These are phyloP conservation scores for Cordyceps tenuipes DNA, from an alignment of 2,329 filamentous ascomycete species.

Conservation along the genomic window DNA sequence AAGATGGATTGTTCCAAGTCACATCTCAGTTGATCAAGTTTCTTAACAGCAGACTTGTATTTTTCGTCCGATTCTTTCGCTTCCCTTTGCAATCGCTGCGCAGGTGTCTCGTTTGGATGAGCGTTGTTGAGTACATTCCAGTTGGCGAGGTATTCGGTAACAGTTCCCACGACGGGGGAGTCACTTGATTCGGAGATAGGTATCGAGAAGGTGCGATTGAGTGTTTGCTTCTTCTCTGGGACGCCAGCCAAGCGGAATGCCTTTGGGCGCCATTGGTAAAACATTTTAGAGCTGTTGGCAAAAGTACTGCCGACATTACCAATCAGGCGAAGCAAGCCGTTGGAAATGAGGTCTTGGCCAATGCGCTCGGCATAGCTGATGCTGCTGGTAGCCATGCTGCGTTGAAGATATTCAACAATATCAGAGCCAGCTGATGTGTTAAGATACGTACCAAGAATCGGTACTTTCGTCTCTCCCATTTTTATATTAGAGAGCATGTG, in stretches of 20 bases:
- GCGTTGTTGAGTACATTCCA: conserved; percentile 84
- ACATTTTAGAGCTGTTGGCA: conserved; percentile 94
- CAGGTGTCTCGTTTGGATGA: conserved; percentile 87
- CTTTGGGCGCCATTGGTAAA: conserved; percentile 93
- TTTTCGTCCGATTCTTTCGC: conserved; percentile 84
- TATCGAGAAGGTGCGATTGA: conserved; percentile 68
- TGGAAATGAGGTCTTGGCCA: conserved; percentile 81
- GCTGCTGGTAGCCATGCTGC: conserved; percentile 73
- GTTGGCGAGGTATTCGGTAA: conserved; percentile 81
- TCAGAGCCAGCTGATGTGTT: conserved; percentile 89
- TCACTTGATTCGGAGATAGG: conserved; percentile 51
- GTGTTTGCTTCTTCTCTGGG: conserved; percentile 72
- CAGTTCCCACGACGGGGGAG: conserved; percentile 71
- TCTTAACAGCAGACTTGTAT: conserved; percentile 80
- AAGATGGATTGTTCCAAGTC: conserved; percentile 94
- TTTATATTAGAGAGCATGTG: conserved; percentile 84
- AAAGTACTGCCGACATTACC: conserved; percentile 94
- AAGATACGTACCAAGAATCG: conserved; percentile 87
- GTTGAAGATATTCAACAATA: conserved; percentile 92
- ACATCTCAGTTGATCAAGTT: conserved; percentile 84
- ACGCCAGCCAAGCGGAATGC: conserved; percentile 81
- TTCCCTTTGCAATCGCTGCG: conserved; percentile 79
- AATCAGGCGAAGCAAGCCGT: conserved; percentile 81
- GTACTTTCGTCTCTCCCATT: conserved; percentile 85
- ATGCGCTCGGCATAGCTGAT: conserved; percentile 90